phyloP scores from a whole-genome alignment of 2,329 filamentous ascomycete species.

The Fusarium hainanense region DNA sequence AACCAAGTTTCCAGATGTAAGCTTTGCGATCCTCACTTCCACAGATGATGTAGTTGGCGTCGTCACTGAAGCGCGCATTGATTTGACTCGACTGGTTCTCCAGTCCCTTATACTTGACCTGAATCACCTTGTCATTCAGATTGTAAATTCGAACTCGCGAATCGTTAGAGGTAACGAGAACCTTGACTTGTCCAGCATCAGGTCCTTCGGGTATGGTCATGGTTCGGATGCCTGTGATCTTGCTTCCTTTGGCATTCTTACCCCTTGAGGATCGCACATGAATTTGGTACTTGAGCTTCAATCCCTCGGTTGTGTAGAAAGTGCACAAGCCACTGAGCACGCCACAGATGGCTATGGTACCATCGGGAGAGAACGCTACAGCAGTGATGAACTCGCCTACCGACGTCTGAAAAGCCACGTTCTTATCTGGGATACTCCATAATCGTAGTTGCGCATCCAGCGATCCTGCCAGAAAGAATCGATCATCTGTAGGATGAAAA shows the following conservation, averaged over 20 bases:
- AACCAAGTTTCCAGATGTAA: slow-evolving; percentile 81
- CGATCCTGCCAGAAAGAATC: slow-evolving; percentile 95
- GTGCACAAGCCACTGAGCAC: slow-evolving; percentile 86
- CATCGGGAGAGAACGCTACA: slow-evolving; percentile 92
- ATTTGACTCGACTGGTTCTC: slow-evolving; percentile 93
- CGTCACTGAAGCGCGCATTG: slow-evolving; percentile 86
- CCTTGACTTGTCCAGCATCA: slow-evolving; percentile 75
- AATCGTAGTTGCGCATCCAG: slow-evolving; percentile 87
- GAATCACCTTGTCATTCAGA: slow-evolving; percentile 83
- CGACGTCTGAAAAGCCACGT: slow-evolving; percentile 83
- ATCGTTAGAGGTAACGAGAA: slow-evolving; percentile 94
- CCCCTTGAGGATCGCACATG: slow-evolving; percentile 93
- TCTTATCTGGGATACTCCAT: slow-evolving; percentile 97
- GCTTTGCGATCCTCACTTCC: slow-evolving; percentile 91
- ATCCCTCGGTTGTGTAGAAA: slow-evolving; percentile 91
- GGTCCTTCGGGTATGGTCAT: slow-evolving; percentile 63
- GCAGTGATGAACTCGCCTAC: slow-evolving; percentile 91
- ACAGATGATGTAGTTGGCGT: slow-evolving; percentile 86
- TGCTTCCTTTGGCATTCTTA: slow-evolving; percentile 95
- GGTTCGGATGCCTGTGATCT: slow-evolving; percentile 93
- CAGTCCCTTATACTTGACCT: slow-evolving; percentile 91
- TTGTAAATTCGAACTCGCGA: slow-evolving; percentile 92
- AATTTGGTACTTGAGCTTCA: slow-evolving; percentile 86
- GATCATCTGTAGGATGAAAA: slow-evolving; percentile 94
- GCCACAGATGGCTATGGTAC: slow-evolving; percentile 88